Conservation (phyloP, 768 basidiomycete genomes). For the Hebeloma cylindrosporum region DNA sequence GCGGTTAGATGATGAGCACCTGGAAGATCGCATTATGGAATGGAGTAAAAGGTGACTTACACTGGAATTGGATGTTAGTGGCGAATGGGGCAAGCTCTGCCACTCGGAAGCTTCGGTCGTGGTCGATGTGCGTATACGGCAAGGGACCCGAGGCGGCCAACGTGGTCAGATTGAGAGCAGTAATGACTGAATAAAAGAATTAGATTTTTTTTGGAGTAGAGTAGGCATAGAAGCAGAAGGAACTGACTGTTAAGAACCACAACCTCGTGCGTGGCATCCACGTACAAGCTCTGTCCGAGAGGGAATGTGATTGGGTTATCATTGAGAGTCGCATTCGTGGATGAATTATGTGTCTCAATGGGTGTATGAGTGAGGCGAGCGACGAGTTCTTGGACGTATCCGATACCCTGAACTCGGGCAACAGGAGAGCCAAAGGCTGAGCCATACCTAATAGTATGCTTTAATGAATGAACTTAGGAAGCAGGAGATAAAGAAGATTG, state of each 20-base stretch:
- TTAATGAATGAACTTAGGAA: conserved; percentile 9
- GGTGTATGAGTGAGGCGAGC: conserved; percentile 79
- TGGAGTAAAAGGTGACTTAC: conserved; percentile 39
- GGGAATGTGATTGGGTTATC: conserved; percentile 70
- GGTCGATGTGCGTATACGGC: conserved; percentile 69
- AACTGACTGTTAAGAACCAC: conserved; percentile 77
- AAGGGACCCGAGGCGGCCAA: conserved; percentile 75
- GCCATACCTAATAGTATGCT: conserved; percentile 67
- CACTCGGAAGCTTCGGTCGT: conserved; percentile 64
- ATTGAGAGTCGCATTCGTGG: conserved; percentile 82
- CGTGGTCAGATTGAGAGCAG: conserved; percentile 79
- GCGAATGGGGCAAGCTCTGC: conserved; percentile 85
- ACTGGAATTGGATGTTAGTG: conserved; percentile 87
- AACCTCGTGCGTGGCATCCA: conserved; percentile 92
- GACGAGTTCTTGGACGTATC: conserved; percentile 81
- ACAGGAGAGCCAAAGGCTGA: conserved; percentile 83
- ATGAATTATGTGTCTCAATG: conserved; percentile 69
- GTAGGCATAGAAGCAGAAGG: background rate
- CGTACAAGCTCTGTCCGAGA: conserved; percentile 70
- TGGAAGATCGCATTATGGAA: background rate
- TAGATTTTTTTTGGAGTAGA: background rate
- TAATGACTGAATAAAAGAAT: conserved; percentile 53
- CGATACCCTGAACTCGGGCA: conserved; percentile 72
- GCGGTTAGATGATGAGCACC: conserved; percentile 16
- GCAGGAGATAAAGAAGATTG: conserved; percentile 8